These are phyloP conservation scores for Aspergillus avenaceus DNA, from an alignment of 495 filamentous ascomycete genomes.

Conservation along the genomic window DNA sequence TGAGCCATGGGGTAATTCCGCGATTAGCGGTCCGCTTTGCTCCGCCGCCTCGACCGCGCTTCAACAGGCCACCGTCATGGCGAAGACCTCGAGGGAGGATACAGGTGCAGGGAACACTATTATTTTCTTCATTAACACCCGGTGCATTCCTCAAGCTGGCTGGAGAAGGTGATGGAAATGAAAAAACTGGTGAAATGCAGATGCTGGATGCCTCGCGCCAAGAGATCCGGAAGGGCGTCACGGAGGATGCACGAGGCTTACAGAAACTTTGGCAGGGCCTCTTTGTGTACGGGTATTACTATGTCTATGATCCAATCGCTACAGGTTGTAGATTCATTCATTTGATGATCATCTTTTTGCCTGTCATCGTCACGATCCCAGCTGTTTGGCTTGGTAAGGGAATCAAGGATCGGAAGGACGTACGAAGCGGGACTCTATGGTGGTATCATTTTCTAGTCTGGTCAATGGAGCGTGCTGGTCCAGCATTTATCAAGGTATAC, in stretches of 20 bases:
- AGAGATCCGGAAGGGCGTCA: slow-evolving; percentile 66
- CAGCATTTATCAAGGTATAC: slow-evolving; percentile 93
- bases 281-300: slow-evolving; percentile 61
- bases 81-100: slow-evolving; percentile 24
- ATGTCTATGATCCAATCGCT: slow-evolving; percentile 80
- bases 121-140: slow-evolving; percentile 54
- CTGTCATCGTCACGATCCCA: slow-evolving; percentile 77
- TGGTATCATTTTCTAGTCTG: slow-evolving; percentile 90
- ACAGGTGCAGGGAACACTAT: slow-evolving; percentile 29
- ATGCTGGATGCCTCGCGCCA: slow-evolving; percentile 79
- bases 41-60: slow-evolving; percentile 13
- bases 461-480: slow-evolving; percentile 89
- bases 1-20: slow-evolving; percentile 32
- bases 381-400: slow-evolving; percentile 71
- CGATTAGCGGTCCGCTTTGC: slow-evolving; percentile 15
- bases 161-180: slow-evolving; percentile 59
- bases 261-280: slow-evolving; percentile 49
- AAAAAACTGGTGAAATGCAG: slow-evolving; percentile 71
- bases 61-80: slow-evolving; percentile 21
- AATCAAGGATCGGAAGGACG: slow-evolving; percentile 56
- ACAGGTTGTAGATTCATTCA: slow-evolving; percentile 84
- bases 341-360: slow-evolving; percentile 83
- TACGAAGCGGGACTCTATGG: slow-evolving; percentile 79
- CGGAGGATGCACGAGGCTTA: slow-evolving; percentile 55
- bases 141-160: slow-evolving; percentile 70